Base-by-base conservation (phyloP, 768 basidiomycete genomes). In the Hydnum rufescens region DNA sequence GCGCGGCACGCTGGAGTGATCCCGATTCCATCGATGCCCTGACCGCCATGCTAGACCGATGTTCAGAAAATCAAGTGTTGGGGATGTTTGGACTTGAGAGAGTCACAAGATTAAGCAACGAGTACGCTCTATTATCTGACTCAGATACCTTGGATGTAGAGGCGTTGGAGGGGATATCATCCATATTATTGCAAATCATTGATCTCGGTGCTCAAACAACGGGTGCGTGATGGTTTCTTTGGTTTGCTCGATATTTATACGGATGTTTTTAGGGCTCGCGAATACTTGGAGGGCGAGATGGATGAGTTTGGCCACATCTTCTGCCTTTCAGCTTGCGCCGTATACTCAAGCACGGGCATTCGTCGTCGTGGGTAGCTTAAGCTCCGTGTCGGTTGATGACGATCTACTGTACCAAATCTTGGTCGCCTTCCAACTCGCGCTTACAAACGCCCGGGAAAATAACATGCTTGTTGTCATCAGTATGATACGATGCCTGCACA, bases 351-450 rank as follows among this genome's bases (percentile, higher is more conserved):
- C 82, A 26, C 78, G 86, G 5, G 83, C 87, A 0, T 93, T 92
- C 63, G 74, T 83, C 30, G 77, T 82, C 2, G 73, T 95, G 5
- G 84, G 84, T 3, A 71, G 74, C n/a, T 71, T 92, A n/a, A 80
- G 85, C 16, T 75, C 75, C 3, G 74, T 80, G 2, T 85, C 89
- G 25, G 82, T 90, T 39, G 90, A 95, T 57, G 90, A 92, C 56
- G 90, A 95, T 61, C 76, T 90, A 57, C 69, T 93, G 51, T 93
- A 92, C 59, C 90, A 95, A 62, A 87, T 93, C 65, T 74, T 92
- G 5, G 82, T 90, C 4, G 86, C 90, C 0, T 78, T 92, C 64
- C 76, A 75, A 57, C 78, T 73, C 0, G 81, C 83, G 0, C 66
- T 93, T 18, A n/a, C n/a, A n/a, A 62, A 65, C 5, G 76, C 78